Base-by-base conservation (phyloP, 140 eudicot genomes). In the Oenanthe javanica region DNA sequence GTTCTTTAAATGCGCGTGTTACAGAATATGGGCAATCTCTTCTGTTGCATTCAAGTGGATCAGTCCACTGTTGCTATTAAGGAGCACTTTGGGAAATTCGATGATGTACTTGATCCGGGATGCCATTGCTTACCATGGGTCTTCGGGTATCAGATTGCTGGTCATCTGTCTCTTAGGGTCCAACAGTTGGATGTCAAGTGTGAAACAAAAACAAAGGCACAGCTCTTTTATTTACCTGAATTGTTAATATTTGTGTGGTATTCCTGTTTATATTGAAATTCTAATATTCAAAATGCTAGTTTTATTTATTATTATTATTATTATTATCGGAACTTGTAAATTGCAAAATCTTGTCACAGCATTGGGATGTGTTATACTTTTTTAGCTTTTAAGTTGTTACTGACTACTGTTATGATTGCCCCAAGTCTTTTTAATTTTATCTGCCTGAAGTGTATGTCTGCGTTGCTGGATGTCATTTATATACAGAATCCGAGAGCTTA, bases 201-300 rank as follows among this genome's bases (percentile, higher is more conserved):
- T 46, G 97, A 93, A 84, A 93, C 97, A 45, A 93, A 93, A 83
- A 93, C 97, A 1, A 93, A 90, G 97, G 97, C 90, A 36, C 5
- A 55, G 36, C 69, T 80, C 67, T 31, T 79, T 47, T 8, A 9
- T 0, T 14, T 47, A 16, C 52, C 63, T 66, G 16, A 54, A 52
- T 52, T 31, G 42, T 77, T 52, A 25, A 18, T 52, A 10, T 48
- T 12, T 5, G 23, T 16, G 52, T 25, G 13, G 52, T 75, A 5
- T 69, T 55, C 8, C 40, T 23, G 21, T 13, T 50, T 47, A 15
- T 42, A 7, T 38, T 42, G 9, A 18, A 71, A 5, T 36, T 15
- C 25, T 40, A 71, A 40, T 5, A 0, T 36, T 67, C 9, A 21
- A 31, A 31, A 31, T 31, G 31, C 31, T 31, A 31, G 31, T 31